Percentiles rank a stretch among this genome's conserved stretches.
Conservation (phyloP, 208 protist genomes). For the Acanthamoeba culbertsoni region DNA sequence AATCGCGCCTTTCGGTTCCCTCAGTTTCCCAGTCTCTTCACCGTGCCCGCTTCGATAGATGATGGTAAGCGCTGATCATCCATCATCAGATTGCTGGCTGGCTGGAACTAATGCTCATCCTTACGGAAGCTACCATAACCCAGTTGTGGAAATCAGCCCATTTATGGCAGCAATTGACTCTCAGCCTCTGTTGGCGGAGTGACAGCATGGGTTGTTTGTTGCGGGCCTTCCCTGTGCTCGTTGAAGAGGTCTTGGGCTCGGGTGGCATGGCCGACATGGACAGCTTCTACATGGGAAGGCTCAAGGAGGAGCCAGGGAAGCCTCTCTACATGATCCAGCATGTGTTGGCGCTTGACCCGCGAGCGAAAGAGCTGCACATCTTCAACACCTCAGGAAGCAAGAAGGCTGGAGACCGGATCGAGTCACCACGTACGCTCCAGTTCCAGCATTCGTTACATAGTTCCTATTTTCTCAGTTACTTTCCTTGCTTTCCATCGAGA, state of each 20-base stretch:
- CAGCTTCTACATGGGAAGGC: neutral
- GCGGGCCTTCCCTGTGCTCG: neutral
- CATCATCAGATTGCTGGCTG: too few relatives aligned
- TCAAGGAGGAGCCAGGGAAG: neutral
- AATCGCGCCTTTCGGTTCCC: neutral
- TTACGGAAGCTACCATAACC: neutral
- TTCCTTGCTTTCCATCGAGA: neutral
- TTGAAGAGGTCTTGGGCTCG: neutral
- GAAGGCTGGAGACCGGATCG: too few relatives aligned
- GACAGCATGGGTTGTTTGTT: neutral
- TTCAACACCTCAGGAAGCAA: neutral
- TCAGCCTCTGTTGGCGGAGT: neutral
- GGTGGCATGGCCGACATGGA: neutral
- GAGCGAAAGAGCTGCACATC: neutral
- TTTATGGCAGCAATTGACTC: neutral
- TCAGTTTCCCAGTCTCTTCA: neutral
- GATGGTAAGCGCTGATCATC: neutral
- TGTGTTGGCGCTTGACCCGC: neutral
- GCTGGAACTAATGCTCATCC: neutral
- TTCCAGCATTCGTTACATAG: too few relatives aligned
- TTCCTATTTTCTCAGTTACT: neutral
- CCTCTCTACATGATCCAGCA: neutral
- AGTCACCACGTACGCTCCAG: too few relatives aligned
- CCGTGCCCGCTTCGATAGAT: neutral
- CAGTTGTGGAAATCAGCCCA: neutral